A percentile compares a stretch with the other conserved stretches of the same genome.
Conservation (phyloP, 108 stramenopile genomes). For the Skeletonema tropicum region DNA sequence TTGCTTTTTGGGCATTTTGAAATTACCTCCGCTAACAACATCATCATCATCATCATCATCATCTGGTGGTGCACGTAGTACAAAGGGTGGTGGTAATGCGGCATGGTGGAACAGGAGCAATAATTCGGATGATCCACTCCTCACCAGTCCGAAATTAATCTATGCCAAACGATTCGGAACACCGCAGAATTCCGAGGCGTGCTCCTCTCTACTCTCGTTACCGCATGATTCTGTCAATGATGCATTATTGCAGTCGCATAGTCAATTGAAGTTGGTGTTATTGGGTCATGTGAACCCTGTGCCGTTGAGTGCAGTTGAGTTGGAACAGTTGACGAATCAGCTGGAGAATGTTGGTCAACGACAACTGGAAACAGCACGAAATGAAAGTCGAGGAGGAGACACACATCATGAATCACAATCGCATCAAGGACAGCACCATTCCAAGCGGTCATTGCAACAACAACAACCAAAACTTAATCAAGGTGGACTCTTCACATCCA, state of each 20-base stretch:
- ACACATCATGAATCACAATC: background rate
- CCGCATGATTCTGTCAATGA: conserved; percentile 19
- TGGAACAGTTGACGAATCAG: background rate
- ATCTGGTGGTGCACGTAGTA: too few relatives aligned
- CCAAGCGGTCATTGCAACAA: background rate
- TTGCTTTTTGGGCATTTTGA: conserved; percentile 45
- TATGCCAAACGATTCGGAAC: conserved; percentile 30
- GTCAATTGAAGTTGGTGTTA: conserved; percentile 34
- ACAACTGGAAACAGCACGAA: background rate
- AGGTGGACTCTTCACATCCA: conserved; percentile 42
- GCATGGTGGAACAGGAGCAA: conserved; percentile 5
- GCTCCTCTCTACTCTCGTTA: conserved; percentile 25
- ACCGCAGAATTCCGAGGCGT: conserved; percentile 34
- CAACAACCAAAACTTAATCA: conserved; percentile 10
- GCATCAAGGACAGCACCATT: background rate
- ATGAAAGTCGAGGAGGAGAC: background rate
- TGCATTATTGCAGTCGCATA: conserved; percentile 18
- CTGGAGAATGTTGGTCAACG: background rate
- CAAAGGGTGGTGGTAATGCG: background rate
- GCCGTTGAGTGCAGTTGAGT: conserved; percentile 25
- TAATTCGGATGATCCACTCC: too few relatives aligned
- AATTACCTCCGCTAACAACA: conserved; percentile 16
- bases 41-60: too few relatives aligned
- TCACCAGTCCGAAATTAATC: background rate
- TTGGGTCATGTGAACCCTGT: conserved; percentile 47